phyloP scores from a whole-genome alignment of 441 rosid genomes.

The Corymbia citriodora region DNA sequence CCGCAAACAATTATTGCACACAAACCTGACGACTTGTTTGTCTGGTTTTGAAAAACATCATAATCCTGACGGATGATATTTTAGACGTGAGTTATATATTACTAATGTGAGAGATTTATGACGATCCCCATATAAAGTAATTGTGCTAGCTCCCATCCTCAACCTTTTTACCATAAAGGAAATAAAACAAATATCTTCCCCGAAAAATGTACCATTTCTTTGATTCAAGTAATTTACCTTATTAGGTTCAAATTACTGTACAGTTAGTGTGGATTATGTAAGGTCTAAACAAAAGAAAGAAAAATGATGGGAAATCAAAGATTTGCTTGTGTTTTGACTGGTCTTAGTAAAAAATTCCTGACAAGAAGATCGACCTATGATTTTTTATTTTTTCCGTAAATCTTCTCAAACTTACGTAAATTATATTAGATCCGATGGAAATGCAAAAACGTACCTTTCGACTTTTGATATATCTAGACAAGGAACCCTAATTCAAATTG shows the following conservation, averaged over 20 bases:
- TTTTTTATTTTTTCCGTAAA: background rate
- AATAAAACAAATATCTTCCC: background rate
- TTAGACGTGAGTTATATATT: background rate
- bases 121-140: background rate
- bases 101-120: background rate
- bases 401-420: background rate
- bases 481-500: background rate
- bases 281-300: background rate
- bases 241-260: background rate
- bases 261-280: background rate
- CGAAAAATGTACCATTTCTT: background rate
- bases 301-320: background rate
- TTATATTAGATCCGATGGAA: background rate
- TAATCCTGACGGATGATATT: background rate
- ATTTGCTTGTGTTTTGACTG: background rate
- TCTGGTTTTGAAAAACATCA: background rate
- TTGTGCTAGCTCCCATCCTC: background rate
- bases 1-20: background rate
- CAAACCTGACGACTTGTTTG: background rate
- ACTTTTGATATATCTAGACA: background rate
- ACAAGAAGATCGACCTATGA: background rate
- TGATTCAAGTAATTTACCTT: background rate
- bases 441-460: background rate
- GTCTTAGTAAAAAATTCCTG: background rate
- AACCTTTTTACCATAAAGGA: background rate